phyloP scores from a whole-genome alignment of 495 filamentous ascomycete species.

The Podospora comata region DNA sequence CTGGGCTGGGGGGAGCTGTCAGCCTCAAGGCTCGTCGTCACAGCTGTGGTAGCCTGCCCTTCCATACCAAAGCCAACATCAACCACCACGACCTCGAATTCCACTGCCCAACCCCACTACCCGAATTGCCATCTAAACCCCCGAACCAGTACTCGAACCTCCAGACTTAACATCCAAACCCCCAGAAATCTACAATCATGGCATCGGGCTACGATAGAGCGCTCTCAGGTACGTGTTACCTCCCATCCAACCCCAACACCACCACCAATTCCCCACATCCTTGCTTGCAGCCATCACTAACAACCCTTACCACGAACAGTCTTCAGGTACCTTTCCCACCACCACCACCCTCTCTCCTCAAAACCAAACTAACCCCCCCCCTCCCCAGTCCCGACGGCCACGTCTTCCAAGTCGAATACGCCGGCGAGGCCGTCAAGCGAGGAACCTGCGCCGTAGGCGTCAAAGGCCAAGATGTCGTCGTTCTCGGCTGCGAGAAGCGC shows the following conservation, averaged over 20 bases:
- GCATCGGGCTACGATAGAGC: conserved; percentile 92
- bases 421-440: conserved; percentile 96
- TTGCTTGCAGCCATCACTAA: conserved; percentile 39
- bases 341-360: conserved; percentile 35
- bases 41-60: conserved; percentile 26
- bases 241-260: not conserved
- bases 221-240: conserved; percentile 73
- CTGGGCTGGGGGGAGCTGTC: conserved; percentile 12
- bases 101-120: not conserved
- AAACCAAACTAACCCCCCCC: conserved; percentile 34
- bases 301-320: conserved; percentile 44
- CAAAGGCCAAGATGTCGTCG: conserved; percentile 91
- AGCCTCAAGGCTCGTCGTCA: conserved; percentile 27
- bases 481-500: conserved; percentile 96
- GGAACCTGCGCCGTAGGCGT: conserved; percentile 98
- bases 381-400: conserved; percentile 85
- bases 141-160: not conserved
- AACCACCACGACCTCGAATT: conserved; percentile 5
- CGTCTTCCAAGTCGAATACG: conserved; percentile 99
- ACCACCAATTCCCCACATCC: conserved; percentile 4
- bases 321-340: conserved; percentile 50
- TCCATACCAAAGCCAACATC: conserved; percentile 14
- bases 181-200: conserved; percentile 45
- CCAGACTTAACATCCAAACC: not conserved
- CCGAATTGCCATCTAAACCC: not conserved